These are phyloP conservation scores for Ailanthus altissimus DNA, from an alignment of 345 rosid species.

Conservation along the genomic window DNA sequence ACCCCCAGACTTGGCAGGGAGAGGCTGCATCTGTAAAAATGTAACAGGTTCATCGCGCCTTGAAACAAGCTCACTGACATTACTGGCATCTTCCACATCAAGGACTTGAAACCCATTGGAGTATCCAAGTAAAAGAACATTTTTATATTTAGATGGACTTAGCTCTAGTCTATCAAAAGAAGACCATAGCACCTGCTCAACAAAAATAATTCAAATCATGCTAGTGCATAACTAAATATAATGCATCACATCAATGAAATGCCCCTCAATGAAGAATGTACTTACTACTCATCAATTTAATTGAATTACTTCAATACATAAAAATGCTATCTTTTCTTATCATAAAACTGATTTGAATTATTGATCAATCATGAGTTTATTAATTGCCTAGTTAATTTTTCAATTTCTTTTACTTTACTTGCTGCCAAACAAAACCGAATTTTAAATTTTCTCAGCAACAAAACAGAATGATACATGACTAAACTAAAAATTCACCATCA, in stretches of 20 bases:
- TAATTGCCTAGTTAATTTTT: constrained; percentile 4
- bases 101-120: constrained; percentile 92
- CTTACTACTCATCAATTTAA: not conserved
- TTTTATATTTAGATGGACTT: constrained; percentile 55
- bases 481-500: not conserved
- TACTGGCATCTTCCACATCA: constrained; percentile 80
- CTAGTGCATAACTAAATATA: not conserved
- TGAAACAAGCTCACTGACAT: constrained; percentile 76
- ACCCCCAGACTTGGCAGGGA: constrained; percentile 67
- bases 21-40: constrained; percentile 82
- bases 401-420: constrained; percentile 11
- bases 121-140: constrained; percentile 85
- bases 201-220: constrained; percentile 25
- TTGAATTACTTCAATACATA: not conserved
- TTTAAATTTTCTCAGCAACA: constrained; percentile 20
- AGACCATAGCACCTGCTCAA: constrained; percentile 81
- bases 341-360: not conserved
- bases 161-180: constrained; percentile 79
- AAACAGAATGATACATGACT: constrained; percentile 5
- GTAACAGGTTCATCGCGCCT: constrained; percentile 87
- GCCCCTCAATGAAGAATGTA: not conserved
- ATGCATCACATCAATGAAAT: not conserved
- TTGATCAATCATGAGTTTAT: constrained; percentile 7
- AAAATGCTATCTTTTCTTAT: not conserved
- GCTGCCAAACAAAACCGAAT: constrained; percentile 15